Evolutionary conservation across 352 stramenopile species (phyloP).

Genomic region (Pythium insidiosum): DNA sequence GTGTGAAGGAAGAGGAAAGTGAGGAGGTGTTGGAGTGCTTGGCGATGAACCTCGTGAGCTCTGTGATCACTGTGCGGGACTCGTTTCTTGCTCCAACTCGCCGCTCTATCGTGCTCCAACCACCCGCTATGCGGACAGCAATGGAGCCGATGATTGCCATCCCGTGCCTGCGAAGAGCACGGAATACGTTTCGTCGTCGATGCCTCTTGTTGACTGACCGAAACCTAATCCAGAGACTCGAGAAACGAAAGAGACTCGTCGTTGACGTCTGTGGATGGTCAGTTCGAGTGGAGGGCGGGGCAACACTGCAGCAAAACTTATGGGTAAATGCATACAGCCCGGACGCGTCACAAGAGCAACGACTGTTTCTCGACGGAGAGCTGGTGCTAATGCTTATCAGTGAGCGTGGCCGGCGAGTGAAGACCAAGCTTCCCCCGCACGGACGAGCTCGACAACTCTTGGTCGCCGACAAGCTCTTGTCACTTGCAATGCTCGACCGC

Average conservation of each 20-base stretch:
- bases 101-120: constrained; percentile 38
- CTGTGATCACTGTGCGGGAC: constrained; percentile 36
- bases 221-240: neutral
- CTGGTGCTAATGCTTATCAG: constrained; percentile 44
- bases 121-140: constrained; percentile 7
- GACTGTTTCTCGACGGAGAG: constrained; percentile 66
- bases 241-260: constrained; percentile 25
- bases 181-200: constrained; percentile 33
- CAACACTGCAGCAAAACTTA: too few relatives aligned
- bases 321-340: constrained; percentile 64
- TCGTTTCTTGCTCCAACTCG: constrained; percentile 30
- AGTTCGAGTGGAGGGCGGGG: too few relatives aligned
- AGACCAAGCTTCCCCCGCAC: too few relatives aligned
- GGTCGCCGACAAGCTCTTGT: constrained; percentile 43
- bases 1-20: too few relatives aligned
- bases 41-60: constrained; percentile 29
- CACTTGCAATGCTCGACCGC: constrained; percentile 52
- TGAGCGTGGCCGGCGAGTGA: neutral
- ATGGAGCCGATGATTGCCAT: constrained; percentile 25
- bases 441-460: too few relatives aligned
- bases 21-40: too few relatives aligned
- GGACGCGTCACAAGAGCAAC: constrained; percentile 19
- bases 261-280: constrained; percentile 38
- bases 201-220: constrained; percentile 18
- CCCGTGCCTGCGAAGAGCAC: constrained; percentile 30